A percentile compares a stretch with the other conserved stretches of the same genome.
phyloP scores from a whole-genome alignment of 1,284 basidiomycete genomes.

The Trichosporon sp. region DNA sequence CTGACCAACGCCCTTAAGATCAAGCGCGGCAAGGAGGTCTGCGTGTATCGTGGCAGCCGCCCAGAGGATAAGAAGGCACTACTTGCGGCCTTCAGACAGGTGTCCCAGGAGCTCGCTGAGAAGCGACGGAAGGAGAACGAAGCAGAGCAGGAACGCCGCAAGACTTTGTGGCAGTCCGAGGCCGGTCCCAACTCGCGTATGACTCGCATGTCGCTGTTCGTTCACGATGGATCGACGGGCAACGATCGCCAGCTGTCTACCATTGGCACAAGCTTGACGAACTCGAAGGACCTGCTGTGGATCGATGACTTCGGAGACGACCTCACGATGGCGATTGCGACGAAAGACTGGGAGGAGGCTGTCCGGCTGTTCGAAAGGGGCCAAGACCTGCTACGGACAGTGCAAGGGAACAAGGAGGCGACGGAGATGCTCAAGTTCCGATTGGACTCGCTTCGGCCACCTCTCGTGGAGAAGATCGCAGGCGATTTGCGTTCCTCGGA shows the following conservation, averaged over 20 bases:
- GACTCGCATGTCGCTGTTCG: conserved; percentile 14
- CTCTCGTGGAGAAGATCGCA: conserved; percentile 67
- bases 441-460: conserved; percentile 62
- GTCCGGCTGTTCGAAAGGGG: conserved; percentile 78
- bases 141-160: conserved; percentile 78
- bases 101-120: conserved; percentile 81
- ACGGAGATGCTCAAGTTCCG: conserved; percentile 50
- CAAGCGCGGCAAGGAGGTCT: conserved; percentile 83
- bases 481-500: conserved; percentile 66
- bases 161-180: conserved; percentile 67
- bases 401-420: conserved; percentile 49
- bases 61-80: conserved; percentile 79
- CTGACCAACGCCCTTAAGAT: conserved; percentile 96
- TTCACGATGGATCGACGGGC: conserved; percentile 10
- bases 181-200: conserved; percentile 29
- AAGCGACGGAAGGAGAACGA: conserved; percentile 86
- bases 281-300: conserved; percentile 69
- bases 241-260: conserved; percentile 60
- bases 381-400: conserved; percentile 59
- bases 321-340: conserved; percentile 81
- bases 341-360: conserved; percentile 82
- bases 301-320: conserved; percentile 87
- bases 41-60: conserved; percentile 82
- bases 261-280: conserved; percentile 55
- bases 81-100: conserved; percentile 77